A percentile compares a stretch with the other conserved stretches of the same genome.
Evolutionary conservation across 768 basidiomycete genomes (phyloP).

Genomic region (Russula brevipes): DNA sequence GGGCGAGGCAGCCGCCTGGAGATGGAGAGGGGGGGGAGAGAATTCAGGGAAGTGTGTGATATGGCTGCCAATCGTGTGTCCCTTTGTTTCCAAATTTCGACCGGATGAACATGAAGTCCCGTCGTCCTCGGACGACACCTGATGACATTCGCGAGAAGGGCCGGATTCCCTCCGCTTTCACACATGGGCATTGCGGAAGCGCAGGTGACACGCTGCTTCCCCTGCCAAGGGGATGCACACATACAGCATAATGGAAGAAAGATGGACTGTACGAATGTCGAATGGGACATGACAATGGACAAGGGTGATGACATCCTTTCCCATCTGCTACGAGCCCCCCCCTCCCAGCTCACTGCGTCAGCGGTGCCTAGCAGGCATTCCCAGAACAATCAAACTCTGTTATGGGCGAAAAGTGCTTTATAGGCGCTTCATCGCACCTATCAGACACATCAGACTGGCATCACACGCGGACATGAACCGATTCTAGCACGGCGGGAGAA

Average conservation of each 20-base stretch:
- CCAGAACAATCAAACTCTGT: not conserved
- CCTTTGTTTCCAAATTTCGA: constrained; percentile 14
- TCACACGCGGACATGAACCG: not conserved
- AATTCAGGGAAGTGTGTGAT: not conserved
- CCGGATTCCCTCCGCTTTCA: constrained; percentile 15
- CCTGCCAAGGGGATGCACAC: not conserved
- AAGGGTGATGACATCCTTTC: not conserved
- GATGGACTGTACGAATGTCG: not conserved
- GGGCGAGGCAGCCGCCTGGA: not conserved
- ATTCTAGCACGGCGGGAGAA: not conserved
- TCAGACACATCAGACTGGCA: not conserved
- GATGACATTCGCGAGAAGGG: constrained; percentile 17
- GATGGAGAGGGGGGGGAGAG: not conserved
- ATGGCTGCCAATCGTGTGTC: constrained; percentile 20
- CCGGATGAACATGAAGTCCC: constrained; percentile 11
- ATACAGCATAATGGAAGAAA: not conserved
- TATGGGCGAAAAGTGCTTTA: not conserved
- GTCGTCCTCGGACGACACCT: constrained; percentile 23
- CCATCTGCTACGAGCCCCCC: not conserved
- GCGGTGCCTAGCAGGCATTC: not conserved
- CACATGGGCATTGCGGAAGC: constrained; percentile 10
- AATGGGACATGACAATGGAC: not conserved
- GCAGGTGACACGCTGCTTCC: not conserved
- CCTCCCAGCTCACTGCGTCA: not conserved
- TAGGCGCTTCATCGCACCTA: not conserved